phyloP scores from a whole-genome alignment of 2,329 filamentous ascomycete species.

The Aphanocladium album region DNA sequence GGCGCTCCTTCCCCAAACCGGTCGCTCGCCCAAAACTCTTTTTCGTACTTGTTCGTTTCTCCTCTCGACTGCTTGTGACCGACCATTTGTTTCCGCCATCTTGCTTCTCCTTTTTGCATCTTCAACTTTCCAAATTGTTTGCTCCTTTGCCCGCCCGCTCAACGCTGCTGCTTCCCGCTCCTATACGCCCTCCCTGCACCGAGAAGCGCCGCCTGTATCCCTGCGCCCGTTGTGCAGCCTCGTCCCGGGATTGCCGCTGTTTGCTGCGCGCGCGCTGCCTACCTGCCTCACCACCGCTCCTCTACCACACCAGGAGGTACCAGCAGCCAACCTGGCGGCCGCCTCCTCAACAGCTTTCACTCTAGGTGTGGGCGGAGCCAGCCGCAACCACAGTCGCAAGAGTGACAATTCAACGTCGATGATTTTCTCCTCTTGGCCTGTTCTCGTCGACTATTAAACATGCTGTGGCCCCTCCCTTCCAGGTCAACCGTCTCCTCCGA shows the following conservation, averaged over 20 bases:
- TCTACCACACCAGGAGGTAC: too few species aligned
- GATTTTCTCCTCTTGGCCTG: neutral
- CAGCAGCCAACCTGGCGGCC: neutral
- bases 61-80: neutral
- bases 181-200: neutral
- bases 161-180: neutral
- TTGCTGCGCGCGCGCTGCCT: too few species aligned
- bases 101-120: neutral
- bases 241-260: too few species aligned
- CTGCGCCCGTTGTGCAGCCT: neutral
- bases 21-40: slow-evolving; percentile 8
- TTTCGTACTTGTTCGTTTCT: neutral
- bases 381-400: neutral
- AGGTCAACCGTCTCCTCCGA: neutral
- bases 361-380: slow-evolving; percentile 3
- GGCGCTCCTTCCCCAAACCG: slow-evolving; percentile 10
- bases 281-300: too few species aligned
- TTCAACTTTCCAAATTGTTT: neutral
- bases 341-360: neutral
- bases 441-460: neutral
- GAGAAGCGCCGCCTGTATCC: neutral
- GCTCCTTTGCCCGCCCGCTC: too few species aligned
- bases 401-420: neutral
- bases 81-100: neutral
- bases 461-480: slow-evolving; percentile 5